Evolutionary conservation across 192 early-diverging fungal species (phyloP), one percentile per base, ranked within the genome.

Genomic region (Coemansia sp.): DNA sequence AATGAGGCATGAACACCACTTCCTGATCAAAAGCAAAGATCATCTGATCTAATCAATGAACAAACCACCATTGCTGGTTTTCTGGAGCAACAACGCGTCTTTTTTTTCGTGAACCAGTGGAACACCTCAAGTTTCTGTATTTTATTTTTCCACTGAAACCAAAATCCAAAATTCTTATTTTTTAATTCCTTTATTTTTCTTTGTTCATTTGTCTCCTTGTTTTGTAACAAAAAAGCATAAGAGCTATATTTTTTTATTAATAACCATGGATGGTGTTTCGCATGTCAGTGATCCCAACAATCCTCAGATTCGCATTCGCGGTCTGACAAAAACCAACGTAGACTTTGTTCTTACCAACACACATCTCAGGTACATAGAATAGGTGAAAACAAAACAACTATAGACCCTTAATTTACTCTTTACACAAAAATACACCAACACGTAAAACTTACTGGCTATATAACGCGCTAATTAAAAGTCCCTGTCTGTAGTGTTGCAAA

Each of bases 301-400:
- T 38, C 77, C 77, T 25, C 77, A 66, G 67, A 63, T 82, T 50
- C 80, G 80, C 45, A 82, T 82, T 61, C 80, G 80, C 57, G 61
- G 56, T 55, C 30, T 82, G 42, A 67, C 73, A 56, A 67, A 65
- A 29, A 68, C 29, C 36, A 52, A 48, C 2, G 64, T 98, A 33
- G 86, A 87, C 66, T 96, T 98, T 69, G 85, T 91, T 17, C 85
- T 98, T 14, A 89, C 85, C 69, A 93, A 96, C 77, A 91, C 90
- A 54, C 93, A 96, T 70, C 83, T 96, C 64, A 90, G 87, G 87
- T 66, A 64, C 11, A 29, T 4, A 50, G 17, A 50, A 22, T 20
- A 50, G 4, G 5, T 20, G 17, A 10, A 56, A 22, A 28, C 5
- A 12, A n/a, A n/a, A 52, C 17, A 56, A 28, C n/a, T 6, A 29